Percentiles rank a stretch among this genome's conserved stretches.
Evolutionary conservation across 2,329 filamentous ascomycete species (phyloP).

Genomic region (Cyphellophora europaea): DNA sequence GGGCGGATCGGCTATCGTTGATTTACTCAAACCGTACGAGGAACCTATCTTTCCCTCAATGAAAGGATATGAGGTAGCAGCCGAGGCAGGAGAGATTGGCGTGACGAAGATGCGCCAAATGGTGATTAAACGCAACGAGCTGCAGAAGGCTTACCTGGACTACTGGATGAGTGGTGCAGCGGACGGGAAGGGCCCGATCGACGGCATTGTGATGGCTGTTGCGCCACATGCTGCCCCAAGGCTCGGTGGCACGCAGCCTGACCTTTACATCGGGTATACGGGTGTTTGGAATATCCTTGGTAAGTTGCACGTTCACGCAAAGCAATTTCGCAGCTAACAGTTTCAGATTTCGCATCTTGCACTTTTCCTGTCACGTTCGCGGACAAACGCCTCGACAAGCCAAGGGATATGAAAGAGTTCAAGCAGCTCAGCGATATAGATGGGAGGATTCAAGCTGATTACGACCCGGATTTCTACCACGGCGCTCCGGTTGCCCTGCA

Average conservation of each 20-base stretch:
- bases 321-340: conserved; percentile 13
- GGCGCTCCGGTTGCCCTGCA: conserved; percentile 23
- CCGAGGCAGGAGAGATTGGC: conserved; percentile 17
- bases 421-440: conserved; percentile 20
- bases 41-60: conserved; percentile 21
- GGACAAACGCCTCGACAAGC: conserved; percentile 15
- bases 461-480: conserved; percentile 23
- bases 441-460: conserved; percentile 20
- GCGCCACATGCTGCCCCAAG: conserved; percentile 27
- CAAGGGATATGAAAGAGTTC: conserved; percentile 16
- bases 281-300: conserved; percentile 21
- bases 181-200: conserved; percentile 23
- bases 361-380: conserved; percentile 20
- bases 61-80: conserved; percentile 16
- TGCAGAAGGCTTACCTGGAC: conserved; percentile 29
- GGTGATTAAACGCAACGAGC: conserved; percentile 20
- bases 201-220: conserved; percentile 25
- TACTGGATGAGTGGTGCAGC: conserved; percentile 23
- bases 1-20: conserved; percentile 19
- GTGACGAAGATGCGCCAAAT: conserved; percentile 22
- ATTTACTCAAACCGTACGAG: conserved; percentile 17
- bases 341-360: conserved; percentile 15
- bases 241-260: conserved; percentile 19
- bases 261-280: conserved; percentile 21
- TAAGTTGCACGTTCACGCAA: conserved; percentile 16